Percentiles rank a stretch among this genome's conserved stretches.
Conservation (phyloP, 2,329 filamentous ascomycete species). For the Fusarium subtropicale region DNA sequence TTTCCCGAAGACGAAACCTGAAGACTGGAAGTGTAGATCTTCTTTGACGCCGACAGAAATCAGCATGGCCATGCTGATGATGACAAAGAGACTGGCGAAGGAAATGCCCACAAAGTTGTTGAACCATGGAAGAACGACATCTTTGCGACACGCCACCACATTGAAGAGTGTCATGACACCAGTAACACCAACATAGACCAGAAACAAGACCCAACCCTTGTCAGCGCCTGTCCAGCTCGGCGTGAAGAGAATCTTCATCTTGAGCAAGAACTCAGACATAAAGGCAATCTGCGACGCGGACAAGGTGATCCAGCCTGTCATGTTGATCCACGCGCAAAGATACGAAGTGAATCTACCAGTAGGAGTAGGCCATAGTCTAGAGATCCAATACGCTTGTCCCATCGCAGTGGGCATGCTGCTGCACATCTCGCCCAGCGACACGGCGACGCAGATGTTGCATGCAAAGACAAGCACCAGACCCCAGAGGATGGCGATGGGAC, state of each 20-base stretch:
- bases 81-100: constrained; percentile 64
- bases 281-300: constrained; percentile 67
- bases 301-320: constrained; percentile 69
- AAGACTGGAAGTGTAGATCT: constrained; percentile 59
- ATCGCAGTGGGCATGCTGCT: constrained; percentile 70
- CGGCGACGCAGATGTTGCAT: constrained; percentile 65
- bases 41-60: constrained; percentile 62
- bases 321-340: constrained; percentile 70
- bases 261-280: constrained; percentile 67
- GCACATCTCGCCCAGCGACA: constrained; percentile 67
- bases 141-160: constrained; percentile 61
- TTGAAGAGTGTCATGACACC: constrained; percentile 62
- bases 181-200: constrained; percentile 66
- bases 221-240: constrained; percentile 58
- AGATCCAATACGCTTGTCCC: constrained; percentile 69
- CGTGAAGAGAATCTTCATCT: constrained; percentile 67
- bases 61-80: constrained; percentile 63
- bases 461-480: constrained; percentile 63
- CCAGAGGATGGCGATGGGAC: constrained; percentile 66
- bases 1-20: constrained; percentile 63
- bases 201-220: constrained; percentile 65
- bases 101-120: constrained; percentile 68
- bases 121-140: constrained; percentile 57
- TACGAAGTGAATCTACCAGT: constrained; percentile 64
- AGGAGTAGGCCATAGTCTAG: constrained; percentile 52